Base-by-base conservation (phyloP, 2,329 filamentous ascomycete species). In the Xylariaceae sp. region DNA sequence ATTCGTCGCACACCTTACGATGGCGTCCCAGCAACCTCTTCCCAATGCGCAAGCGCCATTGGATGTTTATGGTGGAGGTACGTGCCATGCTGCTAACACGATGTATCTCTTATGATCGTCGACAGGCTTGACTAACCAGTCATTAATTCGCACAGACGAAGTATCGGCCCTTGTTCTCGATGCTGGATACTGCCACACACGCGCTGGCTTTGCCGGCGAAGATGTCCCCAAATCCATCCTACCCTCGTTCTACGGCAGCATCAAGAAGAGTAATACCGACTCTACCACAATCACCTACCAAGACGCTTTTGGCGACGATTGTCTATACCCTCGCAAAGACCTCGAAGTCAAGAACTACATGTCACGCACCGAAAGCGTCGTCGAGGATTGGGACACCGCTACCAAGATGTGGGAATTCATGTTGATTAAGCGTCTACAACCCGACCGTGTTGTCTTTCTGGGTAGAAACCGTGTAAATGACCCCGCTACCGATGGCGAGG, bases 81-180 rank as follows among this genome's bases (percentile, higher is more conserved):
- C 57, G 62, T 63, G 29, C 35, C 8, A 50, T 60, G 50, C 53
- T 44, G 8, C 6, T 6, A 9, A 60, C 51, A 6, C 9, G 19
- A 37, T 53, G 19, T 19, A 19, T 19, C 19, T 53, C 58, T 51
- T 19, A 56, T 55, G 52, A 51, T 55, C 55, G 6, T 46, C n/a
- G 26, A 8, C 40, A 19, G 47, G 6, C 3, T 19, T 53, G 29
- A 31, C 56, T 59, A 39, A 57, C 47, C 27, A 29, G 8, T 51
- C 29, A 6, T 26, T 5, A 6, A 39, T 37, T 19, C 19, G 9
- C 2, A 26, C 66, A 96, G 94, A 99, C 78, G 94, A 99, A 77
- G 91, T 99, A 62, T 95, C 91, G 37, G 95, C 95, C 50, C 88
- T 99, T 64, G 89, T 99, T 39, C 89, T 99, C 68, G 94, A 99